Percentiles rank a stretch among this genome's conserved stretches.
Conservation (phyloP, 345 rosid species). For the Crucihimalaya himalaica region DNA sequence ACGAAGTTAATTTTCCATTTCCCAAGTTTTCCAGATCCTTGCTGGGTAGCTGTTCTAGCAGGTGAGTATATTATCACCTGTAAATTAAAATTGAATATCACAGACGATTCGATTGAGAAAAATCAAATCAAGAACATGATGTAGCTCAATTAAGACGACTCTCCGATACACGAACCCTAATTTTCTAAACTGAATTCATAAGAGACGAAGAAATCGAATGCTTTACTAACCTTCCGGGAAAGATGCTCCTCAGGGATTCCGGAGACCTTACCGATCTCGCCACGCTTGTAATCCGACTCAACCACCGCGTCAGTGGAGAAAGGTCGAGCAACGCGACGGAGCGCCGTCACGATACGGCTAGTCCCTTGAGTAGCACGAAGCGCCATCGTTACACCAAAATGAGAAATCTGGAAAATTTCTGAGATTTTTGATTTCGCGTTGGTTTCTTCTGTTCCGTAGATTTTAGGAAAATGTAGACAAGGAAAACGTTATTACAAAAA, state of each 20-base stretch:
- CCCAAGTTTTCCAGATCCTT: slow-evolving; percentile 96
- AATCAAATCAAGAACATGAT: not conserved
- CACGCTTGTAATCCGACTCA: slow-evolving; percentile 71
- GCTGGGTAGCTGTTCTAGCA: slow-evolving; percentile 91
- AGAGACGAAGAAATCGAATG: slow-evolving; percentile 6
- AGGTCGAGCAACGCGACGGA: slow-evolving; percentile 45
- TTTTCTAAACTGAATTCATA: not conserved
- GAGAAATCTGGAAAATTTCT: slow-evolving; percentile 21
- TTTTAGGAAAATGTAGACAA: slow-evolving; percentile 5
- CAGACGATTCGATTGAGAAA: not conserved
- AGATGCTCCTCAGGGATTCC: slow-evolving; percentile 94
- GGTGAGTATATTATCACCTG: slow-evolving; percentile 94
- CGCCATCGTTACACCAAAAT: slow-evolving; percentile 49
- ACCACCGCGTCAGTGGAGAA: slow-evolving; percentile 69
- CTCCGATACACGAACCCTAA: slow-evolving; percentile 25
- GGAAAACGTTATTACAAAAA: not conserved
- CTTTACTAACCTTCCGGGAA: slow-evolving; percentile 51
- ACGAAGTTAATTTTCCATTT: slow-evolving; percentile 91
- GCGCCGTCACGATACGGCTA: slow-evolving; percentile 37
- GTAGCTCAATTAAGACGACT: slow-evolving; percentile 13
- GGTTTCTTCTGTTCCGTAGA: slow-evolving; percentile 15
- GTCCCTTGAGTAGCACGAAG: slow-evolving; percentile 56
- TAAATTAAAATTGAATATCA: not conserved
- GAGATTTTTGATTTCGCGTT: slow-evolving; percentile 12
- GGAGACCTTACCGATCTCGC: slow-evolving; percentile 88